These are phyloP conservation scores for Naganishia vaughanmartiniae DNA, from an alignment of 768 basidiomycete species.

Conservation along the genomic window DNA sequence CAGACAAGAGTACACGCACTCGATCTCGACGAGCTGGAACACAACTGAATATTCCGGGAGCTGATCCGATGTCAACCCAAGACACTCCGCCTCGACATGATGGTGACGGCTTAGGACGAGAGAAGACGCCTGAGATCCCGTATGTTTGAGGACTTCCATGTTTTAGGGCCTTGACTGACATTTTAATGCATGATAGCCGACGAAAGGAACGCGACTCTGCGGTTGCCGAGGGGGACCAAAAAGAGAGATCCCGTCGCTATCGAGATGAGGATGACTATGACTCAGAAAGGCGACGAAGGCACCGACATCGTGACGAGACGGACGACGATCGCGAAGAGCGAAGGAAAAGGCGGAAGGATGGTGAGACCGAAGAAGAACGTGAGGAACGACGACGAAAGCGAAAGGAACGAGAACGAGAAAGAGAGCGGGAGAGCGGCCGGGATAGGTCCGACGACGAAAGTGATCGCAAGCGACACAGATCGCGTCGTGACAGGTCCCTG, in stretches of 20 bases:
- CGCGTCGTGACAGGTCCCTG: slow-evolving; percentile 54
- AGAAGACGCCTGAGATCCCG: slow-evolving; percentile 31
- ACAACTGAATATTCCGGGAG: neutral
- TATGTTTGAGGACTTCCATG: slow-evolving; percentile 22
- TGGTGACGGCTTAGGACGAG: slow-evolving; percentile 24
- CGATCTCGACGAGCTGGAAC: no score
- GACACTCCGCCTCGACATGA: slow-evolving; percentile 28
- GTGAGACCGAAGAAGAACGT: slow-evolving; percentile 33
- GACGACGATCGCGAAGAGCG: slow-evolving; percentile 41
- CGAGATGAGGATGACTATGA: slow-evolving; percentile 64
- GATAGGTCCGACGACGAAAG: slow-evolving; percentile 46
- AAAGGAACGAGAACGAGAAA: slow-evolving; percentile 53
- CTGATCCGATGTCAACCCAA: slow-evolving; percentile 9
- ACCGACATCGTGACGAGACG: slow-evolving; percentile 35
- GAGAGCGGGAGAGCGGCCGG: slow-evolving; percentile 38
- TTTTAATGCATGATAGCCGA: slow-evolving; percentile 54
- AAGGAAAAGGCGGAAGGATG: slow-evolving; percentile 30
- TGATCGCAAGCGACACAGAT: slow-evolving; percentile 51
- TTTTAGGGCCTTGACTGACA: slow-evolving; percentile 30
- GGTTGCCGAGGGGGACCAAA: slow-evolving; percentile 33
- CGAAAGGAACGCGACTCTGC: slow-evolving; percentile 55
- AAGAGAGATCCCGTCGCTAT: slow-evolving; percentile 48
- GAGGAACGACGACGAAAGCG: slow-evolving; percentile 38
- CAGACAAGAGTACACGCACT: no score
- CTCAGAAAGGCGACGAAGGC: slow-evolving; percentile 27